These are phyloP conservation scores for Phytopythium ostracodes DNA, from an alignment of 352 stramenopile genomes.

Conservation along the genomic window DNA sequence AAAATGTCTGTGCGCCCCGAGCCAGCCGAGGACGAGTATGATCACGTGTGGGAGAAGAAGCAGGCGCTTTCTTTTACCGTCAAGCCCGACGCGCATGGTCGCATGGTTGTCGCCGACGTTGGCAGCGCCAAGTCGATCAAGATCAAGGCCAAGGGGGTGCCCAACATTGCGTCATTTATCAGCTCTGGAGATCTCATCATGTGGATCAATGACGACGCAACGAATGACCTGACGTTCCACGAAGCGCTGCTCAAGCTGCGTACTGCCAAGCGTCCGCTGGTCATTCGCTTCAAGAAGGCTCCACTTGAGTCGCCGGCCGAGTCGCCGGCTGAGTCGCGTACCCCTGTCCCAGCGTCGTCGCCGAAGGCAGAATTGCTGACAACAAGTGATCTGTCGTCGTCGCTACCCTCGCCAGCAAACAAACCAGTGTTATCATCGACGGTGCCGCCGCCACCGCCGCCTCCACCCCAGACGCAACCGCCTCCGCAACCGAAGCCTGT, in stretches of 20 bases:
- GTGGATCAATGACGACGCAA: slow-evolving; percentile 84
- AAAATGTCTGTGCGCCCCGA: slow-evolving; percentile 73
- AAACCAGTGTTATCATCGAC: slow-evolving; percentile 4
- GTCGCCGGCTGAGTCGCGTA: slow-evolving; percentile 14
- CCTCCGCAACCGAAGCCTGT: slow-evolving; percentile 17
- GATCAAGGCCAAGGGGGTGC: slow-evolving; percentile 62
- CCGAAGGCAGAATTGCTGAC: slow-evolving; percentile 13
- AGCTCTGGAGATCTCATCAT: slow-evolving; percentile 62
- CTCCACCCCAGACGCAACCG: slow-evolving; percentile 7
- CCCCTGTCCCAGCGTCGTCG: slow-evolving; percentile 20
- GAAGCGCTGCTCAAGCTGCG: slow-evolving; percentile 81
- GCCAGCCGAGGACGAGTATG: slow-evolving; percentile 64
- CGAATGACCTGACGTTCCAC: slow-evolving; percentile 72
- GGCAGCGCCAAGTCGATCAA: slow-evolving; percentile 86
- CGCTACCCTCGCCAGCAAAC: slow-evolving; percentile 6
- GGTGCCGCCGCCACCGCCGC: slow-evolving; percentile 8
- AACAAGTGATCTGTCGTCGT: slow-evolving; percentile 10
- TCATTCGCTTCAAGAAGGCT: slow-evolving; percentile 82
- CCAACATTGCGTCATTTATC: slow-evolving; percentile 45
- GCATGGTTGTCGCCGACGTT: slow-evolving; percentile 80
- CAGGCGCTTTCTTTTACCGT: slow-evolving; percentile 82
- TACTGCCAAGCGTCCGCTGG: slow-evolving; percentile 73
- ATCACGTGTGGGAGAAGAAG: slow-evolving; percentile 89
- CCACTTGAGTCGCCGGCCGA: slow-evolving; percentile 37
- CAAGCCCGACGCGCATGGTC: slow-evolving; percentile 48